Evolutionary conservation across 129 eudicot species (phyloP).

Genomic region (Gnaphalium uliginosum): DNA sequence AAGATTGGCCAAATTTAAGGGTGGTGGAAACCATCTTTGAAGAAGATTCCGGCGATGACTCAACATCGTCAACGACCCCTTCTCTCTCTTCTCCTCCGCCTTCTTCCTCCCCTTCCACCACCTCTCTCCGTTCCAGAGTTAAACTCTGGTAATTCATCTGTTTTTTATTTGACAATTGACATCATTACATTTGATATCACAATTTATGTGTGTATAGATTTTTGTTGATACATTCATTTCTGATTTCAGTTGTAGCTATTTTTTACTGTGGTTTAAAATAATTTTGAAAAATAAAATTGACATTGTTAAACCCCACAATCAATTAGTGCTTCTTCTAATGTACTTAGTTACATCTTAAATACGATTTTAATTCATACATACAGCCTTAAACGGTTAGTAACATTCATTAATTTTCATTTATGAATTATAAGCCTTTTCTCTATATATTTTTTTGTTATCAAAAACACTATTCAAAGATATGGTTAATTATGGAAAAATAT

Average conservation of each 20-base stretch:
- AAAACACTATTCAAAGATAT: too few relatives aligned
- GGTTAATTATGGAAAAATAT: too few relatives aligned
- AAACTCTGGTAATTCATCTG: slow-evolving; percentile 41
- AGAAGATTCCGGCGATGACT: slow-evolving; percentile 49
- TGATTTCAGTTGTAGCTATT: not conserved
- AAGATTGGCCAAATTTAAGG: slow-evolving; percentile 49
- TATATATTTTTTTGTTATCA: too few relatives aligned
- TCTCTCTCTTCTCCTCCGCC: slow-evolving; percentile 33
- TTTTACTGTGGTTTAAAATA: not conserved
- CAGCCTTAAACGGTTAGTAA: too few relatives aligned
- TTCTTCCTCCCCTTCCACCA: slow-evolving; percentile 42
- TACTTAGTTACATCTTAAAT: too few relatives aligned
- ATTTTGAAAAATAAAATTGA: too few relatives aligned
- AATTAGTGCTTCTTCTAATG: too few relatives aligned
- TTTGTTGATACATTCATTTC: not conserved
- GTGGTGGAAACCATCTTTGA: slow-evolving; percentile 73
- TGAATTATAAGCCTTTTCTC: too few relatives aligned
- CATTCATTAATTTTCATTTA: too few relatives aligned
- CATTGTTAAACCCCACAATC: too few relatives aligned
- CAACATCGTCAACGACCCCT: slow-evolving; percentile 36
- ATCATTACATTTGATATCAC: not conserved
- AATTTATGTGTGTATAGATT: not conserved
- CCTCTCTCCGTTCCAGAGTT: slow-evolving; percentile 52
- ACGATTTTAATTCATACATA: too few relatives aligned
- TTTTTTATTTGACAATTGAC: not conserved